Evolutionary conservation across 225 moss, liverwort and hornwort genomes (phyloP).

Genomic region (Sphagnum tenellum): DNA sequence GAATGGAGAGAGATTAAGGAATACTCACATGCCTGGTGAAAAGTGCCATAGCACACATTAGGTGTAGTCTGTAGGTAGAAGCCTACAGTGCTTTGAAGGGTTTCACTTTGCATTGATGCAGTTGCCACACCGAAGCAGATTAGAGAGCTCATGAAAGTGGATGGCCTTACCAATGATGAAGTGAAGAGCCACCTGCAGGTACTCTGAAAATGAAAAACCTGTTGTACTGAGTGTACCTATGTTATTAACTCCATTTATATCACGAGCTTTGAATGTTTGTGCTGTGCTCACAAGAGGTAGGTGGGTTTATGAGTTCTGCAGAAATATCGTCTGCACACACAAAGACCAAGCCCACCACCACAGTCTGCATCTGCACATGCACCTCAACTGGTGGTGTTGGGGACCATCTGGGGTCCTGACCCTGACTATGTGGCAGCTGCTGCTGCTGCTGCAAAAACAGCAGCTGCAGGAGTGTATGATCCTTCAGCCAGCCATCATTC

Average conservation of each 20-base stretch:
- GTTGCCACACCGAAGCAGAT: slow-evolving; percentile 98
- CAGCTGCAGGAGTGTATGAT: slow-evolving; percentile 32
- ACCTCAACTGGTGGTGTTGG: slow-evolving; percentile 76
- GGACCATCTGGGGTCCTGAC: slow-evolving; percentile 77
- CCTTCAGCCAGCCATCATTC: slow-evolving; percentile 30
- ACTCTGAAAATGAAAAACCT: neutral
- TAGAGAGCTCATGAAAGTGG: slow-evolving; percentile 97
- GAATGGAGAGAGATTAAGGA: no score
- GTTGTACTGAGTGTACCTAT: no score
- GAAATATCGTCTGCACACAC: slow-evolving; percentile 92
- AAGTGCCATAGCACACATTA: no score
- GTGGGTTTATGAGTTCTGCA: slow-evolving; percentile 12
- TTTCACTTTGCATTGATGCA: slow-evolving; percentile 10
- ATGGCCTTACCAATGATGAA: slow-evolving; percentile 95
- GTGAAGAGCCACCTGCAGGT: slow-evolving; percentile 98
- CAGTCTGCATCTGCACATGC: slow-evolving; percentile 39
- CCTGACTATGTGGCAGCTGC: slow-evolving; percentile 45
- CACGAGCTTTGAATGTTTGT: no score
- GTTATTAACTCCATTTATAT: no score
- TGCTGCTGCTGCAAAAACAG: slow-evolving; percentile 18
- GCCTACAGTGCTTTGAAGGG: no score
- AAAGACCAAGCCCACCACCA: slow-evolving; percentile 67
- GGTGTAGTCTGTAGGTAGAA: no score
- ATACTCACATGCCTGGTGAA: no score
- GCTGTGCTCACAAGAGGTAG: no score